Conservation (phyloP, 805 yeast species). For the Candida incommunis region DNA sequence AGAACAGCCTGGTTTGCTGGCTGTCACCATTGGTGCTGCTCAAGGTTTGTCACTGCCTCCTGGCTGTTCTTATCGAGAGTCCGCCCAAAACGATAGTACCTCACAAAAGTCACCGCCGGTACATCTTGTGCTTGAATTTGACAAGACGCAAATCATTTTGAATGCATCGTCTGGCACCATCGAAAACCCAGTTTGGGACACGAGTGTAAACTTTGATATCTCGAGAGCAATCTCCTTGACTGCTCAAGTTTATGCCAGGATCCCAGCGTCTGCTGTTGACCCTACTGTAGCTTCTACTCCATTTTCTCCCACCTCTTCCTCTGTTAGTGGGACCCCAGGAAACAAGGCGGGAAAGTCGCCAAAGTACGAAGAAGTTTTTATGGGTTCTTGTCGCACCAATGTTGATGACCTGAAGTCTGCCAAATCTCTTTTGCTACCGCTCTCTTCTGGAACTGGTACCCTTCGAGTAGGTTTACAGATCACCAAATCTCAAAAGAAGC, state of each 20-base stretch:
- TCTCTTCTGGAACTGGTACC: conserved; percentile 19
- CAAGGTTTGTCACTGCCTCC: conserved; percentile 57
- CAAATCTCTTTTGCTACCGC: conserved; percentile 9
- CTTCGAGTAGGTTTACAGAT: conserved; percentile 45
- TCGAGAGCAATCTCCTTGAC: conserved; percentile 51
- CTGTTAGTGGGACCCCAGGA: conserved; percentile 26
- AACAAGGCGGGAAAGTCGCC: conserved; percentile 28
- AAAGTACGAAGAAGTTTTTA: conserved; percentile 47
- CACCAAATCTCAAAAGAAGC: conserved; percentile 42
- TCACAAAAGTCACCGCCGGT: conserved; percentile 46
- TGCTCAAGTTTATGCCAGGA: conserved; percentile 64
- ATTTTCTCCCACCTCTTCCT: conserved; percentile 15
- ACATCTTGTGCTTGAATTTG: conserved; percentile 83
- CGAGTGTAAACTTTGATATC: conserved; percentile 84
- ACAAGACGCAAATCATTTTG: conserved; percentile 79
- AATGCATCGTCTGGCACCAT: conserved; percentile 80
- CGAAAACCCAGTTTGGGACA: conserved; percentile 68
- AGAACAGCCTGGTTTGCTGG: conserved; percentile 53
- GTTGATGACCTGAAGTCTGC: conserved; percentile 17
- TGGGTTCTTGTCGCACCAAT: conserved; percentile 54
- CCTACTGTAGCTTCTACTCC: neutral
- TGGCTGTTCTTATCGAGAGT: neutral
- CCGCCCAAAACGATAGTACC: neutral
- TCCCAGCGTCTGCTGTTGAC: conserved; percentile 25
- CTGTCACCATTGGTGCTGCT: conserved; percentile 64